Evolutionary conservation across 2,329 filamentous ascomycete species (phyloP), one percentile per base, ranked within the genome.

Genomic region (Pleomassaria siparia): DNA sequence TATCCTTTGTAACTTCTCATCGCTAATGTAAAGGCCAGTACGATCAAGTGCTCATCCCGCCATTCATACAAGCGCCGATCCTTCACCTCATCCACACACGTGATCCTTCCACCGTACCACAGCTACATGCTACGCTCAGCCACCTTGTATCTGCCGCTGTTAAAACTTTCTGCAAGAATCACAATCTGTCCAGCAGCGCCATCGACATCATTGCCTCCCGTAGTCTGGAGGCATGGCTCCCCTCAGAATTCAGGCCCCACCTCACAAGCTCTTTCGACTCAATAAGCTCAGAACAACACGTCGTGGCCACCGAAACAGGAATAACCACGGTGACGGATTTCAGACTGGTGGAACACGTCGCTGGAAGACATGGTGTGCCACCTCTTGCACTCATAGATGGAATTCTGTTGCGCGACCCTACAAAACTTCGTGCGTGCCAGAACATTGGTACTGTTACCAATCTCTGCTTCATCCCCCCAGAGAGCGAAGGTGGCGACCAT

Each of bases 381-480:
- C 71, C 83, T 13, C 78, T 81, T 47, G 79, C 76, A 16, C 81
- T 84, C 54, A 80, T 84, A 55, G 80, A 84, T 53, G 74, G 76
- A 0, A 67, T 83, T 3, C 57, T 83, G 9, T 71, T 85, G 15
- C 78, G 80, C 53, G 79, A 84, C 55, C 76, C 80, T 0, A 77
- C 67, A 3, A 82, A 81, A 63, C 68, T 82, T 7, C 76, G 82
- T 21, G 80, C 78, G 2, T 83, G 80, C 61, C 79, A 84, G 58
- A 83, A 84, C 57, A 83, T 85, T 44, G 80, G 80, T 42, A 80
- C 81, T 25, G 82, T 85, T 33, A 79, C 78, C 24, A 84, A 81
- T 54, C 77, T 85, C 20, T 84, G 78, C 67, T 83, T 84, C 65
- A 80, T 83, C 42, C 79, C 78, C 2, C 75, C 79, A 4, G 72